phyloP scores from a whole-genome alignment of 176 grass and related monocot species.

The Ananas comosus region DNA sequence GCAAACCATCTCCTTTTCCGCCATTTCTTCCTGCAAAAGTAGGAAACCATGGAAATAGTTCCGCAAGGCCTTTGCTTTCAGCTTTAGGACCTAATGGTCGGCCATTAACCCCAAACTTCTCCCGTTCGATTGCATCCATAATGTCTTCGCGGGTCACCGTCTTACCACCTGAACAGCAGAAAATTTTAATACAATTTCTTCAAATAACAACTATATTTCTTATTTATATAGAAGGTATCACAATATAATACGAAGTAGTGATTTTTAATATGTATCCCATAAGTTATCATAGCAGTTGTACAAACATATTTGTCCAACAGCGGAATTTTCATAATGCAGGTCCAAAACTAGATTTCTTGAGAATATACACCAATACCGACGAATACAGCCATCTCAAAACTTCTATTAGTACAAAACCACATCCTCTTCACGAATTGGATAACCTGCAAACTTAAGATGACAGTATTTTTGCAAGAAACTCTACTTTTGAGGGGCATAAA shows the following conservation, averaged over 20 bases:
- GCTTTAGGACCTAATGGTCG: constrained; percentile 33
- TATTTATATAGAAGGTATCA: not conserved
- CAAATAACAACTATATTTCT: not conserved
- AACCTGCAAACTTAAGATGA: too few relatives aligned
- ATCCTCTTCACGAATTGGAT: too few relatives aligned
- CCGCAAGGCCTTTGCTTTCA: constrained; percentile 53
- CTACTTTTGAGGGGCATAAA: not conserved
- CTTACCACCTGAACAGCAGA: constrained; percentile 42
- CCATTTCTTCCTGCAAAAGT: constrained; percentile 36
- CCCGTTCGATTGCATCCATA: constrained; percentile 94
- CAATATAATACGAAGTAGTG: not conserved
- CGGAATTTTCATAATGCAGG: not conserved
- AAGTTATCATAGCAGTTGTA: not conserved
- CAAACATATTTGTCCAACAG: too few relatives aligned
- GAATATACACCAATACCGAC: too few relatives aligned
- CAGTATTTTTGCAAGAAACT: too few relatives aligned
- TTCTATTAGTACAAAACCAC: too few relatives aligned
- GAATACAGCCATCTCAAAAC: too few relatives aligned
- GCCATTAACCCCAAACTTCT: constrained; percentile 75
- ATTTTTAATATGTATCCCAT: not conserved
- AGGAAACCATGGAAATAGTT: constrained; percentile 83
- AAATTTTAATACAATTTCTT: not conserved
- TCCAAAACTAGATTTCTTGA: too few relatives aligned
- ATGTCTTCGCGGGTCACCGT: constrained; percentile 72
- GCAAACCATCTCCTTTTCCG: constrained; percentile 58